Conservation (phyloP, 768 basidiomycete genomes). For the Kwoniella dejecticola region DNA sequence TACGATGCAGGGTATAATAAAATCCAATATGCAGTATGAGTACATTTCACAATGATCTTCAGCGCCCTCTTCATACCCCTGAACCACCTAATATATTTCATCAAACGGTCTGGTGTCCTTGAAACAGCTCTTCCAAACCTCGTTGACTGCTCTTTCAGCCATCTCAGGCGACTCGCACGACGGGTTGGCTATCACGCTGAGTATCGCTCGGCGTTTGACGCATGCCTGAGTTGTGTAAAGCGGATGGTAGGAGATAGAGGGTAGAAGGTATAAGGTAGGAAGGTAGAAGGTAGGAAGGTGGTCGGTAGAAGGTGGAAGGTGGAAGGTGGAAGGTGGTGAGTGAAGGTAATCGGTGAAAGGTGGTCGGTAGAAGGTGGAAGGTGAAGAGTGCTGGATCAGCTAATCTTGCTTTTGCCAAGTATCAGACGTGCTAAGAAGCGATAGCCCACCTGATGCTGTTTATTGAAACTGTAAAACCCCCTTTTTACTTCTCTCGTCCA, state of each 20-base stretch:
- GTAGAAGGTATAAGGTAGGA: too few species aligned
- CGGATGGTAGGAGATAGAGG: not conserved
- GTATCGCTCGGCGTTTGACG: constrained; percentile 79
- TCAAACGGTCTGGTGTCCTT: constrained; percentile 95
- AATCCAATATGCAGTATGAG: too few species aligned
- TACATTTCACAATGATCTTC: not conserved
- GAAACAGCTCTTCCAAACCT: constrained; percentile 96
- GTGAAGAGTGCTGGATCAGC: too few species aligned
- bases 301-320: too few species aligned
- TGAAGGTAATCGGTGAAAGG: not conserved
- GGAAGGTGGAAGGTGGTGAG: too few species aligned
- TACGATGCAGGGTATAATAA: constrained; percentile 19
- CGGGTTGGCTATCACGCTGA: constrained; percentile 79
- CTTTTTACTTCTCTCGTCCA: constrained; percentile 78
- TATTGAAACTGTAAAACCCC: constrained; percentile 76
- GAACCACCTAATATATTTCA: constrained; percentile 59
- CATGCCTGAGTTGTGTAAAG: constrained; percentile 65
- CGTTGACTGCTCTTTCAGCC: constrained; percentile 88
- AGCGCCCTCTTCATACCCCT: not conserved
- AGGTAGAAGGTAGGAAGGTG: not conserved
- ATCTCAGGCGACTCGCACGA: constrained; percentile 72
- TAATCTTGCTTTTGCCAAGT: too few species aligned
- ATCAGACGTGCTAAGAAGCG: too few species aligned
- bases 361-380: too few species aligned
- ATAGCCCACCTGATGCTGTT: constrained; percentile 81